Evolutionary conservation across 2,329 filamentous ascomycete genomes (phyloP), one percentile per base, ranked within the genome.

Genomic region (Trichoderma atrobrunneum): DNA sequence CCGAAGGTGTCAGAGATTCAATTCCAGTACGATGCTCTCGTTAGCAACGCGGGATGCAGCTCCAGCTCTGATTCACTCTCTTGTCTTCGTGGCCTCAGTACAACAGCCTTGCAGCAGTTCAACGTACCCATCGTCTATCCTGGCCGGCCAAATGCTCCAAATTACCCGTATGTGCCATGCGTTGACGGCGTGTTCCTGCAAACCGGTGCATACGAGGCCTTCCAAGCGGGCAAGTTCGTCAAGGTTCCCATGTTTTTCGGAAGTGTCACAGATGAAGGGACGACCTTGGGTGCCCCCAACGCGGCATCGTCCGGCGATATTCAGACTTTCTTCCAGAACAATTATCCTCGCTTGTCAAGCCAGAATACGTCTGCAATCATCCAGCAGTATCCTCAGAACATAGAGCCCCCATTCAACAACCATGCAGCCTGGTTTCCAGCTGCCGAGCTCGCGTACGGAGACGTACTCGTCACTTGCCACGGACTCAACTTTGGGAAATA

Each of bases 101-200:
- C 82, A 1, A 73, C 75, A 3, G 80, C 84, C 54, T 75, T 88
- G 3, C 83, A 86, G 36, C 74, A 79, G 3, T 77, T 80, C 34
- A 86, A 86, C 77, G 77, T 77, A 43, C 81, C 83, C n/a, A 80
- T 84, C 3, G 78, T 79, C 3, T 75, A 77, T 8, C 76, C 79
- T 0, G 76, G 77, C 0, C 76, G 73, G 1, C 71, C 77, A 0
- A 74, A 75, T 0, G 73, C 77, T 3, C 87, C 88, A 0, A 71
- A 85, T 0, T 89, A 84, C 78, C 86, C 86, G 79, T 90, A 86
- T 80, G 82, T 84, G 11, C 87, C 88, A 0, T 83, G 85, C 1
- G 78, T 90, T 4, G 89, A 91, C 74, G 83, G 84, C 1, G 82
- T 84, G 16, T 78, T 90, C 16, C 79, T 89, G 3, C 79, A 77